Evolutionary conservation across 345 rosid genomes (phyloP), one percentile per base, ranked within the genome.

Genomic region (Acer negundo): DNA sequence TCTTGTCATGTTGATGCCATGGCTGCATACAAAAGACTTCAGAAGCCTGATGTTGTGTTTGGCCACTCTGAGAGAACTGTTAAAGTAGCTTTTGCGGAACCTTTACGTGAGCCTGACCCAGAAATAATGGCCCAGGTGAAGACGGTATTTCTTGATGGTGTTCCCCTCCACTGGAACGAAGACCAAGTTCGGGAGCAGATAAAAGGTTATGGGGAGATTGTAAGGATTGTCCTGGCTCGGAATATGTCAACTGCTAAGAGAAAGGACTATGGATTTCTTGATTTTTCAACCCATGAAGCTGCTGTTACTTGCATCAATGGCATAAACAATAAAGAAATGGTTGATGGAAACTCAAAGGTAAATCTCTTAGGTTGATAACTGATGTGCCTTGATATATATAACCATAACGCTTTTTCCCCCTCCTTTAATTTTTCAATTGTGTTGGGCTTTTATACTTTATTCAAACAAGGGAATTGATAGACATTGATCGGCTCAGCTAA

Each of bases 31-130:
- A 90, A 86, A 81, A 82, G 88, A 83, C 93, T 88, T 81, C 90
- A 90, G 80, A 90, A 86, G 84, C 87, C 90, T 78, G 91, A 90
- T 82, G 93, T 81, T 85, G 78, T 88, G 26, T 86, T 90, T 80
- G 93, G 91, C 23, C 93, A 90, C 77, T 66, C 82, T 8, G 91
- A 90, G 79, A 86, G 93, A 81, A 88, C 93, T 38, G 91, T 88
- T 26, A 90, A 90, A 77, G 93, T 90, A 62, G 93, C 93, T 70
- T 90, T 90, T 86, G 89, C 89, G 1, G 93, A 90, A 84, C 90
- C 91, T 7, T 78, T 86, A 77, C 89, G 84, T 7, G 92, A 90
- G 79, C 90, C 92, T 70, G 90, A 90, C 78, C 94, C 94, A 19
- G 87, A 84, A 72, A 55, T 90, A 69, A 90, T 90, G 93, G 93